Evolutionary conservation across 768 basidiomycete species (phyloP).

Genomic region (Cytidiella melzeri): DNA sequence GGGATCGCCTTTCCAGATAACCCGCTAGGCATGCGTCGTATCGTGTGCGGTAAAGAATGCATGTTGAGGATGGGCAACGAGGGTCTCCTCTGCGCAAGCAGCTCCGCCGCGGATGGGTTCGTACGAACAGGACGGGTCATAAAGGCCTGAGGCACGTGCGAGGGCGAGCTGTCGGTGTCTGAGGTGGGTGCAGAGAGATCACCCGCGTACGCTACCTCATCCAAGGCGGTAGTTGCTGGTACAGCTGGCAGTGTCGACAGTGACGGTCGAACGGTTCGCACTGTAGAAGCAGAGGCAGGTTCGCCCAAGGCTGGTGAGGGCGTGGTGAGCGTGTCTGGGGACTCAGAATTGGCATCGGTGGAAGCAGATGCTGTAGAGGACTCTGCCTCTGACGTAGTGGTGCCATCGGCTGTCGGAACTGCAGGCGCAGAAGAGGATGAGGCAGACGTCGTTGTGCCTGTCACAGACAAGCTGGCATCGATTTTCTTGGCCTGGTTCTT

Average conservation of each 20-base stretch:
- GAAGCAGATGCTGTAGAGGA: background rate
- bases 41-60: background rate
- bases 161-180: too few relatives aligned
- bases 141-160: too few relatives aligned
- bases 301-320: too few relatives aligned
- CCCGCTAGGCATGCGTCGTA: background rate
- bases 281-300: too few relatives aligned
- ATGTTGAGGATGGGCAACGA: slow-evolving; percentile 10
- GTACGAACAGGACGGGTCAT: too few relatives aligned
- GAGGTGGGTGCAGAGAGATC: too few relatives aligned
- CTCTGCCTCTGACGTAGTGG: background rate
- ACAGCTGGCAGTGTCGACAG: background rate
- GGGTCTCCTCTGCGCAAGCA: slow-evolving; percentile 5
- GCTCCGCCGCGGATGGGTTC: background rate
- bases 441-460: background rate
- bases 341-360: too few relatives aligned
- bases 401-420: background rate
- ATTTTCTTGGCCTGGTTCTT: slow-evolving; percentile 57
- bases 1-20: slow-evolving; percentile 1
- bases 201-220: background rate
- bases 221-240: background rate
- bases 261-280: too few relatives aligned
- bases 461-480: slow-evolving; percentile 7
- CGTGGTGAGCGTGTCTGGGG: too few relatives aligned
- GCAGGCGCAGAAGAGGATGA: background rate